These are phyloP conservation scores for Penicillium rolfsii DNA, from an alignment of 2,329 filamentous ascomycete genomes.

Conservation along the genomic window DNA sequence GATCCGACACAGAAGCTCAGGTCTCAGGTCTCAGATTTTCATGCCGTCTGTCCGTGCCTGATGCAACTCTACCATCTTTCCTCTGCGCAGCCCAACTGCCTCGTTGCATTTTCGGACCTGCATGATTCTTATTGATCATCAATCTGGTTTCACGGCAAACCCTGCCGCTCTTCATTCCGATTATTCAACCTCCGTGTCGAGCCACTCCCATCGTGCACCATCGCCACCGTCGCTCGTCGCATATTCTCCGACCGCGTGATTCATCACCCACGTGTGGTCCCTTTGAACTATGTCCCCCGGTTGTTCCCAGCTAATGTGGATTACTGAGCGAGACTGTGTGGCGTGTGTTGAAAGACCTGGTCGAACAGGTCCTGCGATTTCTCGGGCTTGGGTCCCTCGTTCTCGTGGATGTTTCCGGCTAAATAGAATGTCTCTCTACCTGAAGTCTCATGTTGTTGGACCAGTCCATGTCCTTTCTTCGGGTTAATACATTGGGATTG, in stretches of 20 bases:
- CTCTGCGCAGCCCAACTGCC: neutral
- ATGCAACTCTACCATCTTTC: neutral
- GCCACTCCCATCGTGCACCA: slow-evolving; percentile 55
- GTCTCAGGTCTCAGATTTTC: neutral
- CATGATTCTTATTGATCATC: neutral
- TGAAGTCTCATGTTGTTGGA: slow-evolving; percentile 57
- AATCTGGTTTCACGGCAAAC: slow-evolving; percentile 29
- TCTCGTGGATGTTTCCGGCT: slow-evolving; percentile 57
- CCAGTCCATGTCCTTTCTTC: slow-evolving; percentile 53
- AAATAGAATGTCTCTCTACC: slow-evolving; percentile 59
- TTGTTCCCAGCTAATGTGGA: slow-evolving; percentile 54
- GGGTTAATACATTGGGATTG: slow-evolving; percentile 42
- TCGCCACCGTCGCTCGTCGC: slow-evolving; percentile 61
- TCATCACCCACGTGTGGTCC: slow-evolving; percentile 63
- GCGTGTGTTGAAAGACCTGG: slow-evolving; percentile 51
- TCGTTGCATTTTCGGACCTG: neutral
- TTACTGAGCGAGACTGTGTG: slow-evolving; percentile 52
- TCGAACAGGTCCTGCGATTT: slow-evolving; percentile 43
- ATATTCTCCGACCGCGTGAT: slow-evolving; percentile 59
- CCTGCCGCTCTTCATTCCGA: slow-evolving; percentile 31
- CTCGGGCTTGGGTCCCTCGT: slow-evolving; percentile 48
- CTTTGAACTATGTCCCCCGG: slow-evolving; percentile 59
- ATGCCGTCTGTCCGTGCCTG: neutral
- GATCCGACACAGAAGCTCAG: neutral
- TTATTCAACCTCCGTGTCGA: slow-evolving; percentile 52